These are phyloP conservation scores for Solanum bulbocastanum DNA, from an alignment of 257 asterid species.

Conservation along the genomic window DNA sequence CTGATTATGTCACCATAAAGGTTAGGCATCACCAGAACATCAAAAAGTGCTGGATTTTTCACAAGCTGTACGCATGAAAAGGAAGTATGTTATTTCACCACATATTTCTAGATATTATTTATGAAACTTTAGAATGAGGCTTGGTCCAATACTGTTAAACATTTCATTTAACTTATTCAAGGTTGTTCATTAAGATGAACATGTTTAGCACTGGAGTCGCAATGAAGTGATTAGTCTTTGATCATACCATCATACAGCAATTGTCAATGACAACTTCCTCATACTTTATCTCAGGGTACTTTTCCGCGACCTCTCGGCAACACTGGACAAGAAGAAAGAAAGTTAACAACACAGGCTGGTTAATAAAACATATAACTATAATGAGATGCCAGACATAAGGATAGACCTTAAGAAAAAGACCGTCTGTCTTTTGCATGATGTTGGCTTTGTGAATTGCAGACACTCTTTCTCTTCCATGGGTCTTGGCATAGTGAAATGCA, in stretches of 20 bases:
- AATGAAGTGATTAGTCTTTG: not conserved
- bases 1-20: constrained; percentile 64
- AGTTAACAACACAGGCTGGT: constrained; percentile 12
- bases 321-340: constrained; percentile 47
- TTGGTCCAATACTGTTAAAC: not conserved
- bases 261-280: constrained; percentile 97
- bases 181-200: not conserved
- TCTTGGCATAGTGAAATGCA: constrained; percentile 88
- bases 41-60: constrained; percentile 45
- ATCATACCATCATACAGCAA: constrained; percentile 87
- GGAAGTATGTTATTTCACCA: not conserved
- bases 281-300: constrained; percentile 75
- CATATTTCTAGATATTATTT: not conserved
- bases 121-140: not conserved
- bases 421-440: constrained; percentile 98
- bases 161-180: not conserved
- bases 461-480: constrained; percentile 86
- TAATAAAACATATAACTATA: not conserved
- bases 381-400: not conserved
- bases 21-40: constrained; percentile 20
- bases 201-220: not conserved
- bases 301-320: constrained; percentile 92
- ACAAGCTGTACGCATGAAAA: constrained; percentile 47
- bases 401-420: constrained; percentile 90
- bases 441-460: constrained; percentile 98